These are phyloP conservation scores for Verticillium nonalfalfae DNA, from an alignment of 2,329 filamentous ascomycete species.

Conservation along the genomic window DNA sequence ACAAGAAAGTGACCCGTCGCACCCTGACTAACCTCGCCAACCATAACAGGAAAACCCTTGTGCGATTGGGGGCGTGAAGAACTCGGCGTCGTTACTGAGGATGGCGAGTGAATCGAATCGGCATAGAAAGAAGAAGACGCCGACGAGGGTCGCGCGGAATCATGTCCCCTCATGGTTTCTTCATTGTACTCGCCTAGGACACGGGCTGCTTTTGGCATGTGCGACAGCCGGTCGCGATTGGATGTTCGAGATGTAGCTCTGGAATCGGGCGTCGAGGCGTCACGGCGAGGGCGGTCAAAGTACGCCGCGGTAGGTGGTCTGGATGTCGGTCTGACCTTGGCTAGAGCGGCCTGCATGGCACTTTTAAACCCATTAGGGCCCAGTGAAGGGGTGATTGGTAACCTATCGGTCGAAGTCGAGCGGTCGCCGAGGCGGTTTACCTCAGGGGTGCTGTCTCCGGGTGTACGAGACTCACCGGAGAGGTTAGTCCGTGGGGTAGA, in stretches of 20 bases:
- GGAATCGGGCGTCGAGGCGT: slow-evolving; percentile 5
- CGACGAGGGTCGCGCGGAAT: slow-evolving; percentile 7
- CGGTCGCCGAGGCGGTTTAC: background rate
- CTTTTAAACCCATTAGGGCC: slow-evolving; percentile 20
- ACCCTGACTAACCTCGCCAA: slow-evolving; percentile 8
- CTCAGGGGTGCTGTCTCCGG: no score
- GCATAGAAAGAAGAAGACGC: slow-evolving; percentile 25
- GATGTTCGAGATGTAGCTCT: slow-evolving; percentile 6
- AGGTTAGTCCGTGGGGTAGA: background rate
- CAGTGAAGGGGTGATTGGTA: background rate
- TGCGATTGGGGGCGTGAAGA: slow-evolving; percentile 34
- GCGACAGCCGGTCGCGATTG: slow-evolving; percentile 7
- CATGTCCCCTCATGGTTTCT: slow-evolving; percentile 2
- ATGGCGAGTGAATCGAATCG: slow-evolving; percentile 23
- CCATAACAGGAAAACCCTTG: slow-evolving; percentile 18
- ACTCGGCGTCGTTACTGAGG: slow-evolving; percentile 29
- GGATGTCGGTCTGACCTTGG: slow-evolving; percentile 12
- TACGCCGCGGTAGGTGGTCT: slow-evolving; percentile 8
- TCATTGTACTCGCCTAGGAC: slow-evolving; percentile 1
- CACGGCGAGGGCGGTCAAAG: slow-evolving; percentile 4
- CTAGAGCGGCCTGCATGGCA: slow-evolving; percentile 25
- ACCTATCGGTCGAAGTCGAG: background rate
- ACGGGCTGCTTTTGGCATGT: background rate
- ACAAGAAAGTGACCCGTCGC: slow-evolving; percentile 7
- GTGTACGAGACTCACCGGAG: background rate